Evolutionary conservation across 2,329 filamentous ascomycete species (phyloP), one percentile per base, ranked within the genome.

Genomic region (Exophiala sideris): DNA sequence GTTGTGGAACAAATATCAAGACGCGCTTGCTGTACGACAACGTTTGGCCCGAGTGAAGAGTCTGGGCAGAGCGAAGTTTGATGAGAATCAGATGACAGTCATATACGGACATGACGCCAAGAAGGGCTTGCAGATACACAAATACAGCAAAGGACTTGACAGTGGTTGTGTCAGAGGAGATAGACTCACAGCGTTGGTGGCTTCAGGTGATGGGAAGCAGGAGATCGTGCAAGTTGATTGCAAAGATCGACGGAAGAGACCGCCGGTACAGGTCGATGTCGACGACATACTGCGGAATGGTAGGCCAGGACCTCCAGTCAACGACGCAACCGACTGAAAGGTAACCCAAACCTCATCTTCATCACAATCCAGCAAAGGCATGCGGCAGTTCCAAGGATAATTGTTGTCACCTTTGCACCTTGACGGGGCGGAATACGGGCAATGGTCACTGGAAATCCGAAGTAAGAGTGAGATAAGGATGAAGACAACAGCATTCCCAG

Each of bases 21-120:
- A 65, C 4, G 49, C 67, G 1, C 38, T 71, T 52, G 45, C 54
- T 9, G 40, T 54, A 38, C 55, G 52, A 11, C 34, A 56, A 36
- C 38, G 50, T 6, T 45, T 58, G 14, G 33, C 33, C 21, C 29
- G 35, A 20, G 42, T 45, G 14, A 48, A 36, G 45, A 42, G 34
- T 10, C 10, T 35, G 3, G 49, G 55, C 14, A 60, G 21, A 33
- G 33, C 24, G 36, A 46, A 38, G 44, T 14, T 36, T 3, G 21
- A 45, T 35, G 56, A 46, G 38, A 41, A 41, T n/a, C 62, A 51
- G 11, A 81, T 76, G 38, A 89, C 88, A 1, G 86, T 95, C 38
- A 79, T 95, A 53, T 96, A 95, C 70, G 91, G 91, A 4, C 92
- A 97, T 68, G 89, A 96, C 68, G 82, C 89, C 18, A 85, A 85